A percentile compares a stretch with the other conserved stretches of the same genome.
phyloP scores from a whole-genome alignment of 768 basidiomycete genomes.

The Cytidiella melzeri region DNA sequence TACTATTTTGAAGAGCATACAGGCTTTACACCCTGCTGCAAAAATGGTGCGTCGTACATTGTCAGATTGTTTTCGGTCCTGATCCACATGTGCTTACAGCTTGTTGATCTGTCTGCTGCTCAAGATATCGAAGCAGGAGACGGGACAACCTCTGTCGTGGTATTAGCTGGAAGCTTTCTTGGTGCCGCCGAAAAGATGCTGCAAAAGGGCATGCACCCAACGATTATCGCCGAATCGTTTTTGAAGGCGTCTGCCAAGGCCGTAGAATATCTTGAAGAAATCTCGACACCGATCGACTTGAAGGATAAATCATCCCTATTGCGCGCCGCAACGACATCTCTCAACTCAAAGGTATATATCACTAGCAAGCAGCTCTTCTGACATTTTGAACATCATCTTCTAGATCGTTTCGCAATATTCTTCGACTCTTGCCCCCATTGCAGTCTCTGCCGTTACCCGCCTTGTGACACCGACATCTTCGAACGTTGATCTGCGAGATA shows the following conservation, averaged over 20 bases:
- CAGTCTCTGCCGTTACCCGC: constrained; percentile 92
- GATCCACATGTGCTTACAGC: constrained; percentile 37
- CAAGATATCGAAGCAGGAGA: constrained; percentile 99
- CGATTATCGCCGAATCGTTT: constrained; percentile 94
- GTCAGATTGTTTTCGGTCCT: constrained; percentile 15
- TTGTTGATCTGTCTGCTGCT: constrained; percentile 95
- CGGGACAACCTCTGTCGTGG: constrained; percentile 96
- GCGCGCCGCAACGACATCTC: constrained; percentile 88
- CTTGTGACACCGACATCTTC: constrained; percentile 84
- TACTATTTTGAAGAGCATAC: constrained; percentile 92
- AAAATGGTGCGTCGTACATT: constrained; percentile 93
- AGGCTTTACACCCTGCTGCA: constrained; percentile 95
- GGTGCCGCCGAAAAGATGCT: constrained; percentile 97
- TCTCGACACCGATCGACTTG: constrained; percentile 88
- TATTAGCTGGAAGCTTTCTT: constrained; percentile 88
- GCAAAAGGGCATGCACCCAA: constrained; percentile 95
- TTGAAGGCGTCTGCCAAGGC: constrained; percentile 87
- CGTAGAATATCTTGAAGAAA: constrained; percentile 89
- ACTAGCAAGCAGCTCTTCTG: background rate
- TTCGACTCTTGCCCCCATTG: constrained; percentile 95
- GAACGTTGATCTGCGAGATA: constrained; percentile 94
- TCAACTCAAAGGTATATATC: constrained; percentile 85
- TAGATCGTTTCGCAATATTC: constrained; percentile 99
- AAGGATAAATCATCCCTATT: constrained; percentile 80
- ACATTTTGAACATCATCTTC: background rate